Base-by-base conservation (phyloP, 768 basidiomycete genomes). In the Crepidotus variabilis region DNA sequence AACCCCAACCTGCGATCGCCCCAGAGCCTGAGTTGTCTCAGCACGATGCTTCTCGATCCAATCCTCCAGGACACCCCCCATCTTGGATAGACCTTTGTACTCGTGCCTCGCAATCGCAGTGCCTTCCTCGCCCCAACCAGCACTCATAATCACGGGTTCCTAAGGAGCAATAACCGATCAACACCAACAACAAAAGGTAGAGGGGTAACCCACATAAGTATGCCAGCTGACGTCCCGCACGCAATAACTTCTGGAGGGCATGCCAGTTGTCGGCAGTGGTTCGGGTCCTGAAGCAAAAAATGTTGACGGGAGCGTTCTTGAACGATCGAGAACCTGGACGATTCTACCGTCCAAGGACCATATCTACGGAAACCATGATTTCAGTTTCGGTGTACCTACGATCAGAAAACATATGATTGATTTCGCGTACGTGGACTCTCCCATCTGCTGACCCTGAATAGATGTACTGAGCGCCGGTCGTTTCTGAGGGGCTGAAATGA, bases 151-250 rank as follows among this genome's bases (percentile, higher is more conserved):
- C 20, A 89, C 86, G 36, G 96, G 94, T 77, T 95, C 88, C 84
- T 90, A 67, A 36, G 39, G 9, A 28, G 16, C 7, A 21, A 35
- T 39, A 18, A 50, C 43, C 23, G 33, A 22, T 23, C 14, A 34
- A 14, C 9, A 36, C 33, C 33, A 46, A 33, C 53, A 9, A 47
- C 24, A 51, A 16, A 51, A 28, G 47, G 18, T 47, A 20, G 35
- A 10, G 20, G 20, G 53, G 10, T 36, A 23, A 57, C 68, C 35
- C 69, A 88, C 89, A 77, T 83, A 83, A 32, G 90, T 85, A 69
- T 94, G 93, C 97, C 97, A 99, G 67, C 90, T 90, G 58, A 98
- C 94, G 66, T 98, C 96, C 45, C 96, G 85, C 2, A 98, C 94
- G 59, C 89, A 91, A 22, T 77, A 75, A 10, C 65, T 65, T 32